Percentiles rank a stretch among this genome's conserved stretches.
These are phyloP conservation scores for Exsudoporus frostii DNA, from an alignment of 768 basidiomycete species.

Conservation along the genomic window DNA sequence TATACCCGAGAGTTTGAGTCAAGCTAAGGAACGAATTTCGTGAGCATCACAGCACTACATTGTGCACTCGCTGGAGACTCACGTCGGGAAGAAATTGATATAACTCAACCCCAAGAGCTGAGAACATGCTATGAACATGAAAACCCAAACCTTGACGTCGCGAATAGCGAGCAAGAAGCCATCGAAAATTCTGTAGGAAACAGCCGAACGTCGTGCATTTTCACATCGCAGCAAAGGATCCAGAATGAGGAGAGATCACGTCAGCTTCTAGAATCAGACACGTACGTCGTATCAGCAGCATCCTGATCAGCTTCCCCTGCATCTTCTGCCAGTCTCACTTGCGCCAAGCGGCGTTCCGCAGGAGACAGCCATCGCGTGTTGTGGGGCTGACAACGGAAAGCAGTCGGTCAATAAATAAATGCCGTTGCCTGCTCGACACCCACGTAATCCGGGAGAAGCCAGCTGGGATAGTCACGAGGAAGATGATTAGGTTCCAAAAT, in stretches of 20 bases:
- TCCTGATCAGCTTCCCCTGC: conserved; percentile 66
- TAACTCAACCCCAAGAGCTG: conserved; percentile 57
- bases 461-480: conserved; percentile 34
- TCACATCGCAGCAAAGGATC: not conserved
- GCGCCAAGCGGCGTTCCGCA: conserved; percentile 54
- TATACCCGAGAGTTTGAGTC: conserved; percentile 58
- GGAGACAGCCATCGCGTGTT: conserved; percentile 61
- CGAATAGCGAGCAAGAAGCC: conserved; percentile 56
- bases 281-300: conserved; percentile 12
- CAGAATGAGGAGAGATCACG: not conserved
- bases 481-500: not conserved
- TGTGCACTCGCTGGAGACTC: conserved; percentile 6
- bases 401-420: not conserved
- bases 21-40: conserved; percentile 33
- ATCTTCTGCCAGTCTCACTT: conserved; percentile 67
- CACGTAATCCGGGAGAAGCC: conserved; percentile 58
- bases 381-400: conserved; percentile 39
- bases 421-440: conserved; percentile 14
- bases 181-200: conserved; percentile 37
- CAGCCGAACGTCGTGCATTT: not conserved
- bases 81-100: conserved; percentile 59
- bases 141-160: conserved; percentile 52
- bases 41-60: not conserved
- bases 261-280: not conserved
- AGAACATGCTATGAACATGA: conserved; percentile 49